Evolutionary conservation across 2,329 filamentous ascomycete genomes (phyloP), one percentile per base, ranked within the genome.

Genomic region (Diplocarpon mali): DNA sequence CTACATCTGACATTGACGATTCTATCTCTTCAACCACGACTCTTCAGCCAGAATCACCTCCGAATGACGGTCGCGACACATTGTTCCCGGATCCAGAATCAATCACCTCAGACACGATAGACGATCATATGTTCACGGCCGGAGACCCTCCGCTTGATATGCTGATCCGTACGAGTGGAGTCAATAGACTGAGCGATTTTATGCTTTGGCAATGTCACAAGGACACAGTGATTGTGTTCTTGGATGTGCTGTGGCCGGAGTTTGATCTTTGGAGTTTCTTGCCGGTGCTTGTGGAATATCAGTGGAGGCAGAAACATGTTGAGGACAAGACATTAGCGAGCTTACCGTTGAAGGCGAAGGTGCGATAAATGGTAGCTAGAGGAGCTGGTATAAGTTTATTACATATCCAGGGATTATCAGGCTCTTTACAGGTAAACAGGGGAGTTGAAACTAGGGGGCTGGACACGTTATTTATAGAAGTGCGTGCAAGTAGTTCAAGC

Each of bases 181-280:
- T 98, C 12, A 83, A 89, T 64, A 76, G 92, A 39, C 69, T 98
- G 47, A 95, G 88, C 60, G 92, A 98, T 63, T 98, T 96, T 58
- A 92, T 98, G 89, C 78, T 98, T 29, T 98, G 92, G 92, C 92
- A 98, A 65, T 92, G 86, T 57, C 89, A 96, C 60, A 78, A 95
- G 60, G 73, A 90, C 52, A 95, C 92, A 0, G 84, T 94, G 48
- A 83, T 98, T 52, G 86, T 93, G 48, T 98, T 96, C 62, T 67
- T 95, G 45, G 77, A 94, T 57, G 92, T 86, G 53, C 71, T 95
- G 50, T 98, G 92, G 92, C 92, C 92, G 2, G 87, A 95, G 51
- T 95, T 98, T 57, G 88, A 94, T 61, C 72, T 98, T 4, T 90
- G 88, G 80, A 77, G 89, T 47, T 95, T 96, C 64, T 65, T 98